Base-by-base conservation (phyloP, 345 rosid species). In the Eutrema heterophyllum region DNA sequence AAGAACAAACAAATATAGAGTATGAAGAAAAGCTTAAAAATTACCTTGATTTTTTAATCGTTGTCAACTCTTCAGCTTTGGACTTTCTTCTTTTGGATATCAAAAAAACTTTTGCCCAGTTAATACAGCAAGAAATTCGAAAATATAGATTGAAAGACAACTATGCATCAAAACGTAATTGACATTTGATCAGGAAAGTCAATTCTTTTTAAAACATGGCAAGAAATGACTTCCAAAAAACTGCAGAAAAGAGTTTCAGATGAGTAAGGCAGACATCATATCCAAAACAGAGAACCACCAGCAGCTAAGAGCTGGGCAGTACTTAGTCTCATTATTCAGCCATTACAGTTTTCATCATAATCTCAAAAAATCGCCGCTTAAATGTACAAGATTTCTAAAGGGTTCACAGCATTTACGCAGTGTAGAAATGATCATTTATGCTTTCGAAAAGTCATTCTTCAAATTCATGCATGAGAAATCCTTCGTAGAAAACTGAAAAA, bases 221-320 rank as follows among this genome's bases (percentile, higher is more conserved):
- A 53, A 10, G 71, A 64, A 70, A 64, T 18, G 67, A 16, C 1
- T 54, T 53, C 0, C 6, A 53, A 36, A 3, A 30, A 30, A 7
- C 4, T 12, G 56, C 32, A 61, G 32, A 43, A 69, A 63, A 73
- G 71, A 65, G 81, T 79, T 80, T 86, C 93, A 86, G 88, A 83
- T 88, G 90, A 88, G 88, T 86, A 86, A 88, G 93, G 87, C 86
- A 72, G 50, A 61, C 81, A 84, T 86, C 90, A 88, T 50, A 70
- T 84, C 46, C 69, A 54, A 70, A 41, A 75, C 79, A 53, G 24
- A 81, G 55, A 80, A 71, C 86, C 82, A 82, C 87, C 89, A 39
- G 51, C 89, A 81, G 87, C 85, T 72, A 27, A 59, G 29, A 74
- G 77, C 86, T 74, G 87, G 85, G 90, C 88, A 84, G 75, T 74